A percentile compares a stretch with the other conserved stretches of the same genome.
Evolutionary conservation across 2,329 filamentous ascomycete species (phyloP).

Genomic region (Teratosphaeria viscida): DNA sequence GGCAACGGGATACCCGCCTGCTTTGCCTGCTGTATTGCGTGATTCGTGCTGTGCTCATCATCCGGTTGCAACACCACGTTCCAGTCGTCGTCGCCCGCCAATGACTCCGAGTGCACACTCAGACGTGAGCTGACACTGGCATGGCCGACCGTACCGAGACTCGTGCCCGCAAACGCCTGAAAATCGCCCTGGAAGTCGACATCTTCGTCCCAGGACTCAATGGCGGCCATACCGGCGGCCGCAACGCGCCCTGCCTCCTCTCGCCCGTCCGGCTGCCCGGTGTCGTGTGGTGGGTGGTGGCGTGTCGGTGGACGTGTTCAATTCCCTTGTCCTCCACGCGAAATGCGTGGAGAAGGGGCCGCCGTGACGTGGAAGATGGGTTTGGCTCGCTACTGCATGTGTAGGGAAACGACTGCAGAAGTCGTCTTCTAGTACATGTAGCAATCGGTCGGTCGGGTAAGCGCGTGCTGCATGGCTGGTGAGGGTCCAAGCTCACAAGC

Average conservation of each 20-base stretch:
- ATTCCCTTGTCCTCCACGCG: not conserved
- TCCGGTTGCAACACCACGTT: slow-evolving; percentile 76
- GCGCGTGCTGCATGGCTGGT: not conserved
- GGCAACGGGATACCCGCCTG: slow-evolving; percentile 88
- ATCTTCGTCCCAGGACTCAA: slow-evolving; percentile 55
- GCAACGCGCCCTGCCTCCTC: not conserved
- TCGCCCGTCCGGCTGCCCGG: not conserved
- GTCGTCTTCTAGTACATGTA: not conserved
- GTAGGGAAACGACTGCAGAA: not conserved
- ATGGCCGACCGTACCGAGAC: slow-evolving; percentile 57
- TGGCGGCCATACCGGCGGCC: slow-evolving; percentile 18
- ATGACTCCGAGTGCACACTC: slow-evolving; percentile 70
- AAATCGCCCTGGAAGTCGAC: slow-evolving; percentile 52
- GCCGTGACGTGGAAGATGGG: not conserved
- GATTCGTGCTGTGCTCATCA: slow-evolving; percentile 71
- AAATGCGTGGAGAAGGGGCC: not conserved
- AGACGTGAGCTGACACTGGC: slow-evolving; percentile 66
- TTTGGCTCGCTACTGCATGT: not conserved
- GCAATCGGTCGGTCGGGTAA: not conserved
- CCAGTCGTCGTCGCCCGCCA: slow-evolving; percentile 66
- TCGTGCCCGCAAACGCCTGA: slow-evolving; percentile 32
- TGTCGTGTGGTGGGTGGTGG: not conserved
- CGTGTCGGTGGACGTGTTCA: not conserved
- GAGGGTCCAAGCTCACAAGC: not conserved
- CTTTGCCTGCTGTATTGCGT: slow-evolving; percentile 79